These are phyloP conservation scores for Leccinum obscurum DNA, from an alignment of 768 basidiomycete genomes.

Conservation along the genomic window DNA sequence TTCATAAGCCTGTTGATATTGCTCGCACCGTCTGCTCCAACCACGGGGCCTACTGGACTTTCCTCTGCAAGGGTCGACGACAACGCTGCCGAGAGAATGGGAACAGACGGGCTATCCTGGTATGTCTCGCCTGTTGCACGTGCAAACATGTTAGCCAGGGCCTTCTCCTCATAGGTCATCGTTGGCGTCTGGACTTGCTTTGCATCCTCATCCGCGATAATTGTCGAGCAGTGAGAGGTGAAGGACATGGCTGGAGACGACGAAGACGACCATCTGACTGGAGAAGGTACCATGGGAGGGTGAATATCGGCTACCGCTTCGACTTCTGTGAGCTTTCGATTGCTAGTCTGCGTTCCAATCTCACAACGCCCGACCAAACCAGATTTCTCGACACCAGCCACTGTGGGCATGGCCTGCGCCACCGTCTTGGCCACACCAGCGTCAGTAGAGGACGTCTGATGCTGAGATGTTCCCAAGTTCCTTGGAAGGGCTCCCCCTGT, in stretches of 20 bases:
- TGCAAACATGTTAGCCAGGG: no score
- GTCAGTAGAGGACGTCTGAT: no score
- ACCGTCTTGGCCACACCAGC: not conserved
- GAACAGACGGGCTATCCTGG: no score
- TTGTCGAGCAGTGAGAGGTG: conserved; percentile 7
- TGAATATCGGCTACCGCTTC: not conserved
- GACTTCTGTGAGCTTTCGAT: not conserved
- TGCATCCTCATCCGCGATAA: not conserved
- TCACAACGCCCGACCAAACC: not conserved
- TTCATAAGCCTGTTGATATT: no score
- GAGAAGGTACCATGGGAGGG: no score
- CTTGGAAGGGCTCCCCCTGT: no score
- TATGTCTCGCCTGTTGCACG: no score
- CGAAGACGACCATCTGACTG: not conserved
- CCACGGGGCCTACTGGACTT: no score
- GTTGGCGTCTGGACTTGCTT: not conserved
- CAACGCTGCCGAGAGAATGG: no score
- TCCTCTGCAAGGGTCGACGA: no score
- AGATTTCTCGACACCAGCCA: not conserved
- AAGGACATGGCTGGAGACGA: conserved; percentile 2
- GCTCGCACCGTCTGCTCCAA: no score
- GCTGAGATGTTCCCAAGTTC: no score
- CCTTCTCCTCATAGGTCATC: not conserved
- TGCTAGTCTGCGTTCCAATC: not conserved
- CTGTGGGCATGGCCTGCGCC: not conserved